Percentiles rank a stretch among this genome's conserved stretches.
Evolutionary conservation across 495 filamentous ascomycete species (phyloP).

Genomic region (Coniosporium apollinis): DNA sequence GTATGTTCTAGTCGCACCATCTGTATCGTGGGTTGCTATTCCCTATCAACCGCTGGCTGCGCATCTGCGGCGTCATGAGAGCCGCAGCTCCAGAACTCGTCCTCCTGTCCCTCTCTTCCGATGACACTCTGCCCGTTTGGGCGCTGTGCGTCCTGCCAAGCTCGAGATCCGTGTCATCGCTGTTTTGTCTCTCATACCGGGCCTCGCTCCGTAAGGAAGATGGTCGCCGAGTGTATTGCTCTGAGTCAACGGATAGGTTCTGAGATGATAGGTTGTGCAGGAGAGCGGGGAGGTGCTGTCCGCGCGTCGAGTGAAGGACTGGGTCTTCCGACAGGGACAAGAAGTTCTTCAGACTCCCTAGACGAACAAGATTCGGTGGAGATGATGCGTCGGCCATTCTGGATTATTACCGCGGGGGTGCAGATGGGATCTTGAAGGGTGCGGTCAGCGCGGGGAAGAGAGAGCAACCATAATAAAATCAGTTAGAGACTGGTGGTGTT

Average conservation of each 20-base stretch:
- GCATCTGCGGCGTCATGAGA: constrained; percentile 52
- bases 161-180: constrained; percentile 4
- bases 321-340: constrained; percentile 19
- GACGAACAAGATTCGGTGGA: too few species aligned
- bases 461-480: too few species aligned
- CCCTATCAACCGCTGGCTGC: constrained; percentile 62
- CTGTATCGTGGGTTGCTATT: constrained; percentile 57
- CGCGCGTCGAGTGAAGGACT: constrained; percentile 16
- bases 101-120: constrained; percentile 13
- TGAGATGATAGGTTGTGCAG: constrained; percentile 4
- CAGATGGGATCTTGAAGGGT: too few species aligned
- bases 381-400: too few species aligned
- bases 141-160: constrained; percentile 1
- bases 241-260: constrained; percentile 3
- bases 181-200: neutral
- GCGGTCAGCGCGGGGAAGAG: too few species aligned
- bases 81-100: constrained; percentile 24
- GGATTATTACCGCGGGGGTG: too few species aligned
- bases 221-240: constrained; percentile 1
- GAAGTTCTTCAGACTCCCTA: constrained; percentile 18
- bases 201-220: constrained; percentile 6
- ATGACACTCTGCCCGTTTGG: constrained; percentile 1
- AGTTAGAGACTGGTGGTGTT: too few species aligned
- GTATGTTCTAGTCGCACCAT: constrained; percentile 26
- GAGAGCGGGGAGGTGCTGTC: constrained; percentile 18